A percentile compares a stretch with the other conserved stretches of the same genome.
phyloP scores from a whole-genome alignment of 371 early-diverging fungal species.

The Lichtheimia ornata region DNA sequence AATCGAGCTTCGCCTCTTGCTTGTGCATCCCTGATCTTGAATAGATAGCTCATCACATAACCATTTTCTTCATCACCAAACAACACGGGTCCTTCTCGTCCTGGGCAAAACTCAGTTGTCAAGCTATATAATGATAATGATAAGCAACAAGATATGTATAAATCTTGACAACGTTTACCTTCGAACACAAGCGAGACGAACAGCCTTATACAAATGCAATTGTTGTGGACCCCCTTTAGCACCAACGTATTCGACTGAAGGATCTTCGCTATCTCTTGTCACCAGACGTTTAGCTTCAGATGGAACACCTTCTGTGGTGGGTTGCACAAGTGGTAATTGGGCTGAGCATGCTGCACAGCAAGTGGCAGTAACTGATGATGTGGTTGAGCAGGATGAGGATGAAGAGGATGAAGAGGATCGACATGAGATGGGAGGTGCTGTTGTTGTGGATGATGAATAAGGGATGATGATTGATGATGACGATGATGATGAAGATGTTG shows the following conservation, averaged over 20 bases:
- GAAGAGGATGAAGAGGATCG: too few species aligned
- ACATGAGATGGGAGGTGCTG: too few species aligned
- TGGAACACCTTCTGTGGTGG: conserved; percentile 16
- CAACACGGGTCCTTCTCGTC: conserved; percentile 71
- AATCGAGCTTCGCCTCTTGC: conserved; percentile 70
- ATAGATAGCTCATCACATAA: conserved; percentile 74
- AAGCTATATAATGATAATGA: conserved; percentile 35
- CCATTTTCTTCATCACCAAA: conserved; percentile 78
- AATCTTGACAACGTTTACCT: conserved; percentile 34
- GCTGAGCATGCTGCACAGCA: conserved; percentile 53
- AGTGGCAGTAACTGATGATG: conserved; percentile 1
- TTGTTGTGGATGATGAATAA: too few species aligned
- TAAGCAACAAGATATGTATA: not conserved
- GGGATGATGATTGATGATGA: too few species aligned
- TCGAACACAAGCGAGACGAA: conserved; percentile 64
- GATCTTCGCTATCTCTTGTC: conserved; percentile 51
- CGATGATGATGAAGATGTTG: too few species aligned
- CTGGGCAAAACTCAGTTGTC: conserved; percentile 70
- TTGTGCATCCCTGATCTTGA: conserved; percentile 69
- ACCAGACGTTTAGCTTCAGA: conserved; percentile 41
- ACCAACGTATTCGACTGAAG: conserved; percentile 47
- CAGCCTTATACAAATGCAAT: conserved; percentile 51
- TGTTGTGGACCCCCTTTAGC: conserved; percentile 49
- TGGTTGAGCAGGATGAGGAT: too few species aligned
- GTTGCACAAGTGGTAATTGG: conserved; percentile 37